Evolutionary conservation across 2,329 filamentous ascomycete genomes (phyloP).

Genomic region (Bisporella sp.): DNA sequence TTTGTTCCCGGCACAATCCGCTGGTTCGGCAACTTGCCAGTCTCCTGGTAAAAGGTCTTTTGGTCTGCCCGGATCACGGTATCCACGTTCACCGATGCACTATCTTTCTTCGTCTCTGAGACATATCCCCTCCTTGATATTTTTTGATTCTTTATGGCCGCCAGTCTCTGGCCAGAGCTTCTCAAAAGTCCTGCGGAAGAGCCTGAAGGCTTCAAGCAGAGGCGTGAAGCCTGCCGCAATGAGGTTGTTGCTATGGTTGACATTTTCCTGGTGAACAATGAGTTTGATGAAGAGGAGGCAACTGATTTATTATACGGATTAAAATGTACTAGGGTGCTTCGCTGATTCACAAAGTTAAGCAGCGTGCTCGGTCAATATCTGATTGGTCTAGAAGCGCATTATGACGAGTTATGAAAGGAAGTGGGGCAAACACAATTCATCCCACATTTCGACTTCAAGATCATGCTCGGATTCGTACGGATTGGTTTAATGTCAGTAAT

Average conservation of each 20-base stretch:
- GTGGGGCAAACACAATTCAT: too few relatives aligned
- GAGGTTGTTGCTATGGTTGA: slow-evolving; percentile 23
- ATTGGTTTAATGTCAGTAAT: too few relatives aligned
- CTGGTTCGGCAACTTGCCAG: slow-evolving; percentile 24
- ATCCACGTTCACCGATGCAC: slow-evolving; percentile 75
- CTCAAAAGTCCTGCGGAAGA: slow-evolving; percentile 19
- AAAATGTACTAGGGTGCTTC: too few relatives aligned
- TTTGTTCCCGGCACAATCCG: slow-evolving; percentile 19
- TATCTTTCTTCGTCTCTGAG: slow-evolving; percentile 71
- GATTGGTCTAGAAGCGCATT: too few relatives aligned
- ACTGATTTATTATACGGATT: neutral
- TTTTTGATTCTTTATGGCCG: slow-evolving; percentile 16
- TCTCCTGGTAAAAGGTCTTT: slow-evolving; percentile 62
- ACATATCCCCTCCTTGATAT: slow-evolving; percentile 62
- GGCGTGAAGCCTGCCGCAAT: slow-evolving; percentile 26
- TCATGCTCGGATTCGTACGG: too few relatives aligned
- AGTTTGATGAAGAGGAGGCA: slow-evolving; percentile 8
- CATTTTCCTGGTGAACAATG: slow-evolving; percentile 17
- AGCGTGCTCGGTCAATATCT: too few relatives aligned
- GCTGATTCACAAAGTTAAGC: too few relatives aligned
- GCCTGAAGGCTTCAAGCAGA: slow-evolving; percentile 22
- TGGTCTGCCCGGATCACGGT: slow-evolving; percentile 82
- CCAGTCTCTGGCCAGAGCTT: slow-evolving; percentile 15
- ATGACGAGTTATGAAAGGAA: too few relatives aligned
- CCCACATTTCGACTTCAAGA: too few relatives aligned